Evolutionary conservation across 352 stramenopile species (phyloP).

Genomic region (Phytophthora colocasiae): DNA sequence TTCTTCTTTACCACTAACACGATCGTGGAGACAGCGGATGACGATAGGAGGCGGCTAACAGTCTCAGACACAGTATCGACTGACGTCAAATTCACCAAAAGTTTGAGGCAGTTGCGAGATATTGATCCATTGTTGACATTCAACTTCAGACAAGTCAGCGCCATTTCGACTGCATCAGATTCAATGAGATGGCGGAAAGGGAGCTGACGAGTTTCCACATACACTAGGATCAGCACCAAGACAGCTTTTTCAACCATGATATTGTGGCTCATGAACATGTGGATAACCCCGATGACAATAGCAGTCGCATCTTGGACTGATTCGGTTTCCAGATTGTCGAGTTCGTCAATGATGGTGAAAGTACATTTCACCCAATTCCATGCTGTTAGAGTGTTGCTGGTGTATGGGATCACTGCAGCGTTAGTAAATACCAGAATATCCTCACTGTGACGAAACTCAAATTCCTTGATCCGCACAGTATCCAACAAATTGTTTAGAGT

Average conservation of each 20-base stretch:
- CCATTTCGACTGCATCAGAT: constrained; percentile 17
- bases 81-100: constrained; percentile 12
- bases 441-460: neutral
- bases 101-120: constrained; percentile 6
- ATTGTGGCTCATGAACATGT: constrained; percentile 33
- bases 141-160: constrained; percentile 30
- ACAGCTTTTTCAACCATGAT: constrained; percentile 33
- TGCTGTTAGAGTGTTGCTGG: constrained; percentile 7
- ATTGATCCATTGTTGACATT: constrained; percentile 32
- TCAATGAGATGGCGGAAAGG: constrained; percentile 23
- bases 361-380: constrained; percentile 38
- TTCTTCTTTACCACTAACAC: constrained; percentile 24
- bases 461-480: neutral
- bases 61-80: constrained; percentile 12
- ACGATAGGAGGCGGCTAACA: constrained; percentile 14
- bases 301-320: constrained; percentile 12
- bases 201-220: constrained; percentile 19
- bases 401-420: constrained; percentile 10
- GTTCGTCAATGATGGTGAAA: constrained; percentile 11
- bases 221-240: constrained; percentile 14
- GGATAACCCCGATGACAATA: constrained; percentile 14
- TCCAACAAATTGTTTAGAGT: constrained; percentile 9
- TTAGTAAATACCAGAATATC: constrained; percentile 27
- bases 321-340: constrained; percentile 11
- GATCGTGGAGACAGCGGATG: constrained; percentile 9